These are phyloP conservation scores for Sungouiozyma ichnusensis DNA, from an alignment of 805 yeast species.

Conservation along the genomic window DNA sequence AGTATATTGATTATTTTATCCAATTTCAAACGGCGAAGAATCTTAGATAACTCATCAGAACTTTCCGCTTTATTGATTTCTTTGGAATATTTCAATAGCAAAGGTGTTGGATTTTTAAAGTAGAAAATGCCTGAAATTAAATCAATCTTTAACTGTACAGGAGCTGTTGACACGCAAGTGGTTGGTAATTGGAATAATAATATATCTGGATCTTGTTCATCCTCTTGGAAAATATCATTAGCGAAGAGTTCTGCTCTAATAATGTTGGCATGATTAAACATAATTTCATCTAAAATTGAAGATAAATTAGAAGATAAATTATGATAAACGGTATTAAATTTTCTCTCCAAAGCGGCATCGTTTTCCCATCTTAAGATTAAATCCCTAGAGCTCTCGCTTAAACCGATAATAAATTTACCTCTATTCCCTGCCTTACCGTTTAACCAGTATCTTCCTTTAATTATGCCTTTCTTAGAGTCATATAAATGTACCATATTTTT, in stretches of 20 bases:
- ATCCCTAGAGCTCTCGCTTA: slow-evolving; percentile 17
- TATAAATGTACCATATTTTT: slow-evolving; percentile 19
- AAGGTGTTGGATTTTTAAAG: slow-evolving; percentile 25
- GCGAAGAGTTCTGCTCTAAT: slow-evolving; percentile 23
- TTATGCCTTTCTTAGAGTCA: slow-evolving; percentile 25
- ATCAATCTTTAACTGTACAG: slow-evolving; percentile 27
- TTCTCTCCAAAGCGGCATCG: slow-evolving; percentile 7
- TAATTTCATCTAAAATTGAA: slow-evolving; percentile 26
- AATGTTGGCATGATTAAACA: slow-evolving; percentile 28
- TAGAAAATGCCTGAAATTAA: slow-evolving; percentile 25
- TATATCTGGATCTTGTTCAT: slow-evolving; percentile 23
- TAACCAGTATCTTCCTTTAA: slow-evolving; percentile 27
- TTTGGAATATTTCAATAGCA: slow-evolving; percentile 19
- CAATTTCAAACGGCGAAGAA: slow-evolving; percentile 23
- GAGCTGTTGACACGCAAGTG: slow-evolving; percentile 24
- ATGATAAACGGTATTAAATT: slow-evolving; percentile 16
- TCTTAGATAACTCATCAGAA: slow-evolving; percentile 17
- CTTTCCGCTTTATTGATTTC: slow-evolving; percentile 22
- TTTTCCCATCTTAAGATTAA: slow-evolving; percentile 26
- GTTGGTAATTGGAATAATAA: slow-evolving; percentile 26
- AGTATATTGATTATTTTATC: slow-evolving; percentile 25
- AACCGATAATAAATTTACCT: slow-evolving; percentile 23
- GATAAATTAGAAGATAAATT: slow-evolving; percentile 22
- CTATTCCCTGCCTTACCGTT: slow-evolving; percentile 23
- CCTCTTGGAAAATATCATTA: slow-evolving; percentile 23